Conservation (phyloP, 768 basidiomycete species). For the Amanita subjunquillea region DNA sequence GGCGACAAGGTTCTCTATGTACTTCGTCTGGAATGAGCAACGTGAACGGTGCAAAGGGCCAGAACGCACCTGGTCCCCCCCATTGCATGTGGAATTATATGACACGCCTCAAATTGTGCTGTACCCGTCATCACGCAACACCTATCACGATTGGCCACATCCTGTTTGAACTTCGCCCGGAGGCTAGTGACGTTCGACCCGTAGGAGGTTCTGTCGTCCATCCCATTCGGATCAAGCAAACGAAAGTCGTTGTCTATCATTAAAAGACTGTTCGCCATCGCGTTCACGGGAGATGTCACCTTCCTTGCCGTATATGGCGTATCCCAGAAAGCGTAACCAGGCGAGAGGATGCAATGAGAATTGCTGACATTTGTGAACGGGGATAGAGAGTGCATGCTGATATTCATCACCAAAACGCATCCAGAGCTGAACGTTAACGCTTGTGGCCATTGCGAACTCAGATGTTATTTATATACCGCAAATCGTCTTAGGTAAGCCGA, state of each 20-base stretch:
- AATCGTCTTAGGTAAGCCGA: too few relatives aligned
- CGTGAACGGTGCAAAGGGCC: background rate
- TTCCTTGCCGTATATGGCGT: constrained; percentile 5
- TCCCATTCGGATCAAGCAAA: constrained; percentile 8
- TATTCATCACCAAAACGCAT: background rate
- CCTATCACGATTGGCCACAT: background rate
- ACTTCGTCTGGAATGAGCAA: constrained; percentile 7
- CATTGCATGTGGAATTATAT: constrained; percentile 6
- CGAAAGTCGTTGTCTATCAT: background rate
- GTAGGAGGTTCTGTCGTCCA: constrained; percentile 10
- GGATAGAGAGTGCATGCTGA: constrained; percentile 9
- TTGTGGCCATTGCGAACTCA: background rate
- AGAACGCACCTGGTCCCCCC: constrained; percentile 4
- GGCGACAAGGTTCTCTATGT: constrained; percentile 3
- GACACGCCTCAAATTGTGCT: constrained; percentile 1
- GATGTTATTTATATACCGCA: too few relatives aligned
- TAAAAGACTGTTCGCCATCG: background rate
- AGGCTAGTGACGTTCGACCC: constrained; percentile 7
- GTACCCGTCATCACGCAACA: constrained; percentile 5
- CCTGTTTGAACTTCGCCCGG: background rate
- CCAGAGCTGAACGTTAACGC: background rate
- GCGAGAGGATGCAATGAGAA: constrained; percentile 7
- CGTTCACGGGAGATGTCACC: constrained; percentile 5
- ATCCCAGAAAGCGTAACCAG: constrained; percentile 7
- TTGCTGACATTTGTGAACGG: constrained; percentile 7